These are phyloP conservation scores for Trichoderma sp. DNA, from an alignment of 2,329 filamentous ascomycete genomes.

Conservation along the genomic window DNA sequence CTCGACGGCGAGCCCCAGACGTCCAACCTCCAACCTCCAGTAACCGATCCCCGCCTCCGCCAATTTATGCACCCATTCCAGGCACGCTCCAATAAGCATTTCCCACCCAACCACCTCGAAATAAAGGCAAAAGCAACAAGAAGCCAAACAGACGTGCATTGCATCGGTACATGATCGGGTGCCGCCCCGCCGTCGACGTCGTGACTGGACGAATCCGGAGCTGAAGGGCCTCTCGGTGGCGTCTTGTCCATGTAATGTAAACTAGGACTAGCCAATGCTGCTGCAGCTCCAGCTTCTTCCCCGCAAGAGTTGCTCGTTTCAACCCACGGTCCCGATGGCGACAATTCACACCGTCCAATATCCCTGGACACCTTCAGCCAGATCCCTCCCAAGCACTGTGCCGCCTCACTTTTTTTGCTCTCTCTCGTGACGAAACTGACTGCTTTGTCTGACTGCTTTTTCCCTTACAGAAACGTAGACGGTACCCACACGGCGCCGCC, in stretches of 20 bases:
- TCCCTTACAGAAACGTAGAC: background rate
- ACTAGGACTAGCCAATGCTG: background rate
- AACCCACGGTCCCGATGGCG: slow-evolving; percentile 23
- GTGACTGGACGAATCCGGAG: slow-evolving; percentile 15
- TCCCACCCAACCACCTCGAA: background rate
- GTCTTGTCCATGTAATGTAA: slow-evolving; percentile 12
- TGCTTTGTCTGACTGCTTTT: slow-evolving; percentile 1
- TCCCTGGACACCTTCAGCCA: background rate
- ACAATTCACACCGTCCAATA: slow-evolving; percentile 22
- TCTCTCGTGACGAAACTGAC: slow-evolving; percentile 1
- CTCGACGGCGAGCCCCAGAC: background rate
- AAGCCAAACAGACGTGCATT: slow-evolving; percentile 20
- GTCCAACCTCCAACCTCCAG: background rate
- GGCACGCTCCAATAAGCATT: slow-evolving; percentile 1
- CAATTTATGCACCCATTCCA: background rate
- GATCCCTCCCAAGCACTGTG: slow-evolving; percentile 17
- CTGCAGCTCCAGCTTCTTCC: slow-evolving; percentile 6
- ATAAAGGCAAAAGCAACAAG: background rate
- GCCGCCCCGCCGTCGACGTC: slow-evolving; percentile 12
- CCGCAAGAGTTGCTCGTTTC: slow-evolving; percentile 18
- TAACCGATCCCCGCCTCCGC: background rate
- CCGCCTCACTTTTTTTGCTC: background rate
- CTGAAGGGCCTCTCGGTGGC: slow-evolving; percentile 11
- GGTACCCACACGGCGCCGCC: slow-evolving; percentile 17
- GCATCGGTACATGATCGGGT: slow-evolving; percentile 19